phyloP scores from a whole-genome alignment of 2,329 filamentous ascomycete genomes.

The Xylaria sp. region DNA sequence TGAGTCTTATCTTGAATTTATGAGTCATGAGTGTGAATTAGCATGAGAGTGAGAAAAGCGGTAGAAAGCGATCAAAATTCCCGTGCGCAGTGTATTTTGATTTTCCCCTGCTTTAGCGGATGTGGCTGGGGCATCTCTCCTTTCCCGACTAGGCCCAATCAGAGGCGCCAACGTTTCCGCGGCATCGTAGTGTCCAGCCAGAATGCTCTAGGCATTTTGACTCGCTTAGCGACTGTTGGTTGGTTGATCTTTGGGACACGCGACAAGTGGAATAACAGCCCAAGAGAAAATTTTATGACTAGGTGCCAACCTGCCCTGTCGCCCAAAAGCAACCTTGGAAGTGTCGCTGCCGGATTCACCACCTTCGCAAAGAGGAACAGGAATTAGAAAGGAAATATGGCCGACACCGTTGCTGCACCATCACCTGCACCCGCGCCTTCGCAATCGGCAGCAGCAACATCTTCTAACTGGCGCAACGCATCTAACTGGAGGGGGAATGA shows the following conservation, averaged over 20 bases:
- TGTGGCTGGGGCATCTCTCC: conserved; percentile 2
- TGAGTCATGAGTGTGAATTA: neutral
- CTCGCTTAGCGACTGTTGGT: conserved; percentile 19
- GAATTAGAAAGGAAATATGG: conserved; percentile 9
- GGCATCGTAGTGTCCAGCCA: conserved; percentile 9
- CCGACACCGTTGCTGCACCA: conserved; percentile 9
- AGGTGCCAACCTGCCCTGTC: neutral
- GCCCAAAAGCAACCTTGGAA: conserved; percentile 7
- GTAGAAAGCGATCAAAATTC: conserved; percentile 1
- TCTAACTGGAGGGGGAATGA: conserved; percentile 25
- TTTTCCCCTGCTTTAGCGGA: neutral
- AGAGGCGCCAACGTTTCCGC: conserved; percentile 21
- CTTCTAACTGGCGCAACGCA: conserved; percentile 25
- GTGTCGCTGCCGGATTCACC: neutral
- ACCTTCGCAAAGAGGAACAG: neutral
- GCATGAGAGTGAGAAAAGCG: neutral
- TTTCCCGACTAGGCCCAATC: conserved; percentile 13
- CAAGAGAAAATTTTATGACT: conserved; percentile 26
- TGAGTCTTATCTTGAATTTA: too few species aligned
- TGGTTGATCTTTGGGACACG: neutral
- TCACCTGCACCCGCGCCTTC: conserved; percentile 2
- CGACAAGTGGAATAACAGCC: conserved; percentile 7
- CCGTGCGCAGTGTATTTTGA: conserved; percentile 1
- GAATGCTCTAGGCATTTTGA: conserved; percentile 1
- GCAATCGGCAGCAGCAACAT: conserved; percentile 9